Evolutionary conservation across 352 stramenopile genomes (phyloP).

Genomic region (Phytophthora chlamydospora): DNA sequence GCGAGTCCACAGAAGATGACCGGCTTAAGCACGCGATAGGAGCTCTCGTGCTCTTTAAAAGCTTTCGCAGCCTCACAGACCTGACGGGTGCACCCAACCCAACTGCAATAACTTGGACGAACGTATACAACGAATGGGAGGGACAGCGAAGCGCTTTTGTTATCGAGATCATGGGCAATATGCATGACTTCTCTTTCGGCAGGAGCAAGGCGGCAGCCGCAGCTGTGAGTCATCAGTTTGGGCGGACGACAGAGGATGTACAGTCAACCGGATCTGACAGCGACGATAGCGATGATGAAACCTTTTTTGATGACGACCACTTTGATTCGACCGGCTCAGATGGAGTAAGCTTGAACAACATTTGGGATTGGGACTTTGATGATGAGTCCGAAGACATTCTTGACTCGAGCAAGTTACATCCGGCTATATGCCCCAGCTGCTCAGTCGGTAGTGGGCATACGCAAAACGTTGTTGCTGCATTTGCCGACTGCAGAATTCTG

Average conservation of each 20-base stretch:
- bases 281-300: no score
- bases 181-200: conserved; percentile 5
- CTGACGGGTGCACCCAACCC: neutral
- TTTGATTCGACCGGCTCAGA: no score
- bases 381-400: neutral
- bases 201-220: neutral
- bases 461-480: neutral
- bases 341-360: no score
- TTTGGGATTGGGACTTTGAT: no score
- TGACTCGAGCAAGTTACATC: neutral
- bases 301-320: no score
- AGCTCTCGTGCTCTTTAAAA: neutral
- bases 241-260: no score
- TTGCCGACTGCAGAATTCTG: neutral
- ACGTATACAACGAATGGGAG: neutral
- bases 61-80: neutral
- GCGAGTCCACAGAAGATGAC: neutral
- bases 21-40: neutral
- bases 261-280: no score
- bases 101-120: neutral
- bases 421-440: neutral
- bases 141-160: neutral
- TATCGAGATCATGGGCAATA: neutral
- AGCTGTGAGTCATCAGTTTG: no score
- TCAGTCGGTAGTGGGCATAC: neutral